phyloP scores from a whole-genome alignment of 805 yeast genomes.

The Saccharomycopsis javanensis region DNA sequence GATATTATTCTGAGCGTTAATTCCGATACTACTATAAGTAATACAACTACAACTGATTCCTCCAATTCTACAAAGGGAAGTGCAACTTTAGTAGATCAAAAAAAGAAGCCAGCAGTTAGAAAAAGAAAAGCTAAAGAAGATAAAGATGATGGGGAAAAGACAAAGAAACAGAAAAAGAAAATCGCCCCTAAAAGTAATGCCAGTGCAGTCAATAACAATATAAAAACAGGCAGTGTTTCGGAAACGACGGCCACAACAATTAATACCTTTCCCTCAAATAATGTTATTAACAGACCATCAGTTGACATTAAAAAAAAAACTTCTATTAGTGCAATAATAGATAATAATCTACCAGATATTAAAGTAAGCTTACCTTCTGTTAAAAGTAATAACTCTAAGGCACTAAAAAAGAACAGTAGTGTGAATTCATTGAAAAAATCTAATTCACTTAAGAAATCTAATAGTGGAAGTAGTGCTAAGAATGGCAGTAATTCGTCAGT shows the following conservation, averaged over 20 bases:
- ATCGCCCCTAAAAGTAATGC: background rate
- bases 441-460: background rate
- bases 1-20: background rate
- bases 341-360: background rate
- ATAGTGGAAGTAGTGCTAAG: background rate
- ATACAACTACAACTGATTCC: background rate
- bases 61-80: background rate
- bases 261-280: background rate
- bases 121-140: background rate
- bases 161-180: background rate
- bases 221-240: background rate
- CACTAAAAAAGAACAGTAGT: background rate
- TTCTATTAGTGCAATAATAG: background rate
- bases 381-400: background rate
- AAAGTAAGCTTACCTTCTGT: background rate
- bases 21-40: background rate
- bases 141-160: background rate
- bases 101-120: background rate
- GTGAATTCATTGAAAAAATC: background rate
- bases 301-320: slow-evolving; percentile 4
- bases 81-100: background rate
- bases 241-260: background rate
- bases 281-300: background rate
- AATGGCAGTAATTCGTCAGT: background rate
- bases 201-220: background rate